phyloP scores from a whole-genome alignment of 805 yeast species.

The Hanseniaspora singularis region DNA sequence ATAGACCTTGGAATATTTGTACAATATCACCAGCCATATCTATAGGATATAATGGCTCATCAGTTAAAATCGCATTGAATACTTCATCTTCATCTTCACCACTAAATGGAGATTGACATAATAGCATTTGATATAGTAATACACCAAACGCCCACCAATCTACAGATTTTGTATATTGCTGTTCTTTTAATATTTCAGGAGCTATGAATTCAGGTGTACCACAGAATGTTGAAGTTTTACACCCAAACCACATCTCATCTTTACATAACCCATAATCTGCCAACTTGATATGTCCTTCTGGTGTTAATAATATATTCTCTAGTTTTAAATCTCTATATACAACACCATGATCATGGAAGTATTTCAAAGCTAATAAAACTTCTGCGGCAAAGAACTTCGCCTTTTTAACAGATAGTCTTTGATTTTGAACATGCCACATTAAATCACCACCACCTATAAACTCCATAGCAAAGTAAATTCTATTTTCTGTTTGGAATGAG shows the following conservation, averaged over 20 bases:
- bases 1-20: slow-evolving; percentile 58
- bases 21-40: slow-evolving; percentile 78
- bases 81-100: slow-evolving; percentile 86
- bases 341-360: slow-evolving; percentile 79
- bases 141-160: slow-evolving; percentile 99
- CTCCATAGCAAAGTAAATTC: slow-evolving; percentile 76
- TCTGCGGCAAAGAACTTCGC: slow-evolving; percentile 95
- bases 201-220: slow-evolving; percentile 98
- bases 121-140: slow-evolving; percentile 84
- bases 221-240: slow-evolving; percentile 84
- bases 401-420: slow-evolving; percentile 74
- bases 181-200: slow-evolving; percentile 81
- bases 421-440: slow-evolving; percentile 84
- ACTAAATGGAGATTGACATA: slow-evolving; percentile 93
- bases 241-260: slow-evolving; percentile 82
- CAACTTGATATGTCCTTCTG: slow-evolving; percentile 93
- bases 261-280: slow-evolving; percentile 97
- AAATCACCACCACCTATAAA: slow-evolving; percentile 96
- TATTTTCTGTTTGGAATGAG: slow-evolving; percentile 94
- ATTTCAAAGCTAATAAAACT: slow-evolving; percentile 81
- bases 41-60: slow-evolving; percentile 78
- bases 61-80: slow-evolving; percentile 87
- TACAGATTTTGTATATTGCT: slow-evolving; percentile 89
- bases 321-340: slow-evolving; percentile 94
- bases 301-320: slow-evolving; percentile 84